Evolutionary conservation across 1,284 basidiomycete genomes (phyloP).

Genomic region (Spongiforma sp.): DNA sequence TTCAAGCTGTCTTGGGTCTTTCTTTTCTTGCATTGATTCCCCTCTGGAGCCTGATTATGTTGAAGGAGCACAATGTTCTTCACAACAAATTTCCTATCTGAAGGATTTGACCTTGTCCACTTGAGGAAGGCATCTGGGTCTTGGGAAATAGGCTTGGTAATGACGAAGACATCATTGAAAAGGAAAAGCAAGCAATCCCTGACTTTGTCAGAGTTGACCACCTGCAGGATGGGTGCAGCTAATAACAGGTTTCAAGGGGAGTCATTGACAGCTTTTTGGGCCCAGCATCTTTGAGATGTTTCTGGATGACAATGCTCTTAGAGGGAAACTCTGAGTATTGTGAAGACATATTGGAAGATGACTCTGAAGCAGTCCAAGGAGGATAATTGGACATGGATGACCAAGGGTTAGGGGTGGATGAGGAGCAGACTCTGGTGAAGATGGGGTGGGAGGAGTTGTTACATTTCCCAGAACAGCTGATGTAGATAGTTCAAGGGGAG

Average conservation of each 20-base stretch:
- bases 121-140: constrained; percentile 67
- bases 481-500: constrained; percentile 29
- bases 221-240: constrained; percentile 89
- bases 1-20: too few species aligned
- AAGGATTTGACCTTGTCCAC: constrained; percentile 63
- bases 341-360: constrained; percentile 52
- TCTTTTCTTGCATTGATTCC: too few species aligned
- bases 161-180: constrained; percentile 92
- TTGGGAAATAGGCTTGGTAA: constrained; percentile 75
- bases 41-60: too few species aligned
- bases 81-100: constrained; percentile 85
- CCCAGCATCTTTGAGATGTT: constrained; percentile 71
- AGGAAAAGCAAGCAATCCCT: constrained; percentile 97
- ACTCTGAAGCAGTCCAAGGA: constrained; percentile 50
- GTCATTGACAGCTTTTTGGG: constrained; percentile 75
- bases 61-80: constrained; percentile 87
- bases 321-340: constrained; percentile 45
- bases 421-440: constrained; percentile 61
- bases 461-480: constrained; percentile 26
- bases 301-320: constrained; percentile 55
- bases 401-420: constrained; percentile 73
- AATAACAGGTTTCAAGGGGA: constrained; percentile 88
- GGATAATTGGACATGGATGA: constrained; percentile 43
- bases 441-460: constrained; percentile 46
- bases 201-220: constrained; percentile 91